Evolutionary conservation across 192 early-diverging fungal genomes (phyloP).

Genomic region (Chytriomyces sp.): DNA sequence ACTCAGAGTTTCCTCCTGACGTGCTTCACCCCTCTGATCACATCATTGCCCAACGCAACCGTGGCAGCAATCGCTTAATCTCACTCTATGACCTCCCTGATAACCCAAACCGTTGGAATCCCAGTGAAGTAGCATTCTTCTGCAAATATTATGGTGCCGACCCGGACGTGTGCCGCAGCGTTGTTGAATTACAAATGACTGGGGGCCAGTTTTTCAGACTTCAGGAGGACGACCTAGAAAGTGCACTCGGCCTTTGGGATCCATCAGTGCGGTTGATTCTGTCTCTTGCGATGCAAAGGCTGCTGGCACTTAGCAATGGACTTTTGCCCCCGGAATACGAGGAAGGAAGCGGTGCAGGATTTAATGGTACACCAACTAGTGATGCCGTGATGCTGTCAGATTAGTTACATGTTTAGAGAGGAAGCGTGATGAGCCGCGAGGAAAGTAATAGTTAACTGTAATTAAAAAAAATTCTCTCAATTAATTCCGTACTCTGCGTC

Average conservation of each 20-base stretch:
- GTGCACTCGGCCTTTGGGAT: constrained; percentile 16
- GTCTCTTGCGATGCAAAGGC: neutral
- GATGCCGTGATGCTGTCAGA: too few relatives aligned
- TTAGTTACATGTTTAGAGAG: too few relatives aligned
- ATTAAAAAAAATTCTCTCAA: too few relatives aligned
- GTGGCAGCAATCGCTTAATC: neutral
- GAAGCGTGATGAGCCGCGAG: too few relatives aligned
- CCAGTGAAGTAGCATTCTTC: constrained; percentile 17
- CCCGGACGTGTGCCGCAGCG: neutral
- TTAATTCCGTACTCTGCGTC: too few relatives aligned
- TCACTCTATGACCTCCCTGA: constrained; percentile 24
- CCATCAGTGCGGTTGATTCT: neutral
- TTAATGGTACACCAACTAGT: too few relatives aligned
- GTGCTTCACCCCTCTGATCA: constrained; percentile 19
- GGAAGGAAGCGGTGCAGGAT: too few relatives aligned
- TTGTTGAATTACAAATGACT: constrained; percentile 5
- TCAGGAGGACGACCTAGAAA: constrained; percentile 3
- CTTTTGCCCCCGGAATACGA: constrained; percentile 16
- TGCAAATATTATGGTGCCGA: neutral
- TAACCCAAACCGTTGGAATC: constrained; percentile 25
- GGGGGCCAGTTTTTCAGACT: constrained; percentile 26
- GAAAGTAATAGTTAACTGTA: too few relatives aligned
- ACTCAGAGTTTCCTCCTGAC: constrained; percentile 22
- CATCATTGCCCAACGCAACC: constrained; percentile 5
- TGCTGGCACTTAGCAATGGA: constrained; percentile 11